Conservation (phyloP, 768 basidiomycete species). For the Suillus brevipes region DNA sequence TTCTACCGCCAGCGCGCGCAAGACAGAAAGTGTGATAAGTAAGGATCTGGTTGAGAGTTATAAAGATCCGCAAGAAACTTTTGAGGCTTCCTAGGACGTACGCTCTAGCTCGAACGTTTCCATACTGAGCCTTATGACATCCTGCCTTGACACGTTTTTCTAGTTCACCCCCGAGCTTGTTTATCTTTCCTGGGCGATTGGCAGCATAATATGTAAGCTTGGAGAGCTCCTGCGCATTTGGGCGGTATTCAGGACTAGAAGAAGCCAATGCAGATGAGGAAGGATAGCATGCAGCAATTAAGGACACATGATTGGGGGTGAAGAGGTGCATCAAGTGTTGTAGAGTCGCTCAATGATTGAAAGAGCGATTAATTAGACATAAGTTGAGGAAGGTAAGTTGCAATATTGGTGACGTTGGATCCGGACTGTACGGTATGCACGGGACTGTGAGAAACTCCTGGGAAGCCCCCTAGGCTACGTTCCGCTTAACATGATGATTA, state of each 20-base stretch:
- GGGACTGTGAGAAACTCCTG: slow-evolving; percentile 2
- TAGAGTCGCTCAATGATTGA: background rate
- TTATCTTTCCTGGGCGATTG: slow-evolving; percentile 77
- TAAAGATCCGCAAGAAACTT: slow-evolving; percentile 1
- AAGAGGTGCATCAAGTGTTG: slow-evolving; percentile 62
- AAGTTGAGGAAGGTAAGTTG: slow-evolving; percentile 1
- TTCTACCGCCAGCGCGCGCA: slow-evolving; percentile 81
- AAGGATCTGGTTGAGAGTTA: slow-evolving; percentile 51
- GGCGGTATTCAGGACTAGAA: slow-evolving; percentile 74
- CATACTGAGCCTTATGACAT: slow-evolving; percentile 61
- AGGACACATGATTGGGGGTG: slow-evolving; percentile 80
- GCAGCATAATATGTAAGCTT: slow-evolving; percentile 85
- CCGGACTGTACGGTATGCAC: background rate
- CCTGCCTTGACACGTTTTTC: slow-evolving; percentile 72
- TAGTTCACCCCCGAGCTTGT: slow-evolving; percentile 73
- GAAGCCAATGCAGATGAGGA: slow-evolving; percentile 71
- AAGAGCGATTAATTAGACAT: slow-evolving; percentile 4
- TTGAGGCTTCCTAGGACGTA: slow-evolving; percentile 41
- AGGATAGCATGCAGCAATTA: slow-evolving; percentile 86
- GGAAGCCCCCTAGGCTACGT: background rate
- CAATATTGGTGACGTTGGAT: background rate
- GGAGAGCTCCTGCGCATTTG: slow-evolving; percentile 84
- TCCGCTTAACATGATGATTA: background rate
- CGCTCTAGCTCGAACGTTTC: slow-evolving; percentile 80
- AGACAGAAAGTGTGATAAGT: slow-evolving; percentile 79